phyloP scores from a whole-genome alignment of 345 rosid genomes.

The Excoecaria cochinchinensis region DNA sequence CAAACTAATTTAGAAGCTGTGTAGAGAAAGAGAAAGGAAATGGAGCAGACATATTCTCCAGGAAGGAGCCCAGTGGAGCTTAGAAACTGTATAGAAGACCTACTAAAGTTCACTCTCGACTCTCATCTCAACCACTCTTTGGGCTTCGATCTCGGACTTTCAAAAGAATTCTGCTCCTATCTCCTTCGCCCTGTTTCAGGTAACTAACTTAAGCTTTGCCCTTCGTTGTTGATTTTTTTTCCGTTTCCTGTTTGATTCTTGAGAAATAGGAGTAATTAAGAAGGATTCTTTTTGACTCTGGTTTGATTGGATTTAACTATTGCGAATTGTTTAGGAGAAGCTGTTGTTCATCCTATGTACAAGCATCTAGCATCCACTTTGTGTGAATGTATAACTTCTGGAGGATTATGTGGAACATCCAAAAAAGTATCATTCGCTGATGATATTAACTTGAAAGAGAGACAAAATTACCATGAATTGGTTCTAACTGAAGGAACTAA shows the following conservation, averaged over 20 bases:
- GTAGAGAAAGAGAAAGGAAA: background rate
- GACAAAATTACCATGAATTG: conserved; percentile 31
- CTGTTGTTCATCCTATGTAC: conserved; percentile 40
- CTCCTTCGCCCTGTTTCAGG: conserved; percentile 22
- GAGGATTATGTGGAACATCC: conserved; percentile 14
- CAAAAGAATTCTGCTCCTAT: conserved; percentile 29
- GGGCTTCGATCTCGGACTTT: conserved; percentile 25
- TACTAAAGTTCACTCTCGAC: conserved; percentile 31
- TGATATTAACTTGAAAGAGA: conserved; percentile 21
- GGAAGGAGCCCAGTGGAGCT: conserved; percentile 17
- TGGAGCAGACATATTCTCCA: conserved; percentile 25
- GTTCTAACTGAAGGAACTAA: conserved; percentile 39
- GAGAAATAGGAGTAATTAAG: background rate
- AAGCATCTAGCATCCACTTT: conserved; percentile 46
- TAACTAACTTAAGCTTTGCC: too few species aligned
- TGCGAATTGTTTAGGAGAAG: conserved; percentile 22
- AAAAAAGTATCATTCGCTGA: background rate
- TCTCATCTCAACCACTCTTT: conserved; percentile 16
- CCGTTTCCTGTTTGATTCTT: background rate
- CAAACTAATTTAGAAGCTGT: too few species aligned
- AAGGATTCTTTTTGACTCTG: background rate
- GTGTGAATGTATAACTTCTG: conserved; percentile 37
- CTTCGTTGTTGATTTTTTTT: background rate
- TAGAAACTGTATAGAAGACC: conserved; percentile 26
- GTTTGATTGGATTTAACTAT: background rate